phyloP scores from a whole-genome alignment of 768 basidiomycete species.

The Serpula lacrymans region DNA sequence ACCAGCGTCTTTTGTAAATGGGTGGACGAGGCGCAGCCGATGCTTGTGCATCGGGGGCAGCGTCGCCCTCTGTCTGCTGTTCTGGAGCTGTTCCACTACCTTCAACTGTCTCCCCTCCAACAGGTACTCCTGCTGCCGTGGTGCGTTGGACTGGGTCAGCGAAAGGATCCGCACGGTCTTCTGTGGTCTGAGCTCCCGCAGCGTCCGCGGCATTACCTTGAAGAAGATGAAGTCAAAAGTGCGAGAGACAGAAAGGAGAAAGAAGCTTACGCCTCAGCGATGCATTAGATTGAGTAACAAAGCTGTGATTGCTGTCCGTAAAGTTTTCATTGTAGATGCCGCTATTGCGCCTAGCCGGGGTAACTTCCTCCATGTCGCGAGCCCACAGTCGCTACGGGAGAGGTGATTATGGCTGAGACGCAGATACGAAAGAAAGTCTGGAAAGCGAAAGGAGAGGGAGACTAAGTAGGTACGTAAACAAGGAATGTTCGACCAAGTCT shows the following conservation, averaged over 20 bases:
- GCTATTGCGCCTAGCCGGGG: conserved; percentile 11
- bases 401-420: not conserved
- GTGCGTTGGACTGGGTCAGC: conserved; percentile 6
- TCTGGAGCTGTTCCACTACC: too few relatives aligned
- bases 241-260: conserved; percentile 6
- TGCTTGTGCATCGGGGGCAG: conserved; percentile 4
- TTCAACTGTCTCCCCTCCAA: not conserved
- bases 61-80: not conserved
- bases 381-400: conserved; percentile 12
- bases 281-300: conserved; percentile 10
- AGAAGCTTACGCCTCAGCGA: conserved; percentile 18
- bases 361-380: conserved; percentile 21
- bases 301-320: conserved; percentile 12
- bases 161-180: conserved; percentile 8
- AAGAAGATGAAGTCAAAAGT: not conserved
- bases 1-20: conserved; percentile 61
- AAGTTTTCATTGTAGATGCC: conserved; percentile 11
- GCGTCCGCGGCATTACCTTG: conserved; percentile 6
- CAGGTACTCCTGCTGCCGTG: conserved; percentile 6
- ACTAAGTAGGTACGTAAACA: not conserved
- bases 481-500: too few relatives aligned
- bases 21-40: conserved; percentile 26
- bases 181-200: not conserved
- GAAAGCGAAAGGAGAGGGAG: not conserved
- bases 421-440: not conserved